phyloP scores from a whole-genome alignment of 441 rosid species.

The Capsella rubella region DNA sequence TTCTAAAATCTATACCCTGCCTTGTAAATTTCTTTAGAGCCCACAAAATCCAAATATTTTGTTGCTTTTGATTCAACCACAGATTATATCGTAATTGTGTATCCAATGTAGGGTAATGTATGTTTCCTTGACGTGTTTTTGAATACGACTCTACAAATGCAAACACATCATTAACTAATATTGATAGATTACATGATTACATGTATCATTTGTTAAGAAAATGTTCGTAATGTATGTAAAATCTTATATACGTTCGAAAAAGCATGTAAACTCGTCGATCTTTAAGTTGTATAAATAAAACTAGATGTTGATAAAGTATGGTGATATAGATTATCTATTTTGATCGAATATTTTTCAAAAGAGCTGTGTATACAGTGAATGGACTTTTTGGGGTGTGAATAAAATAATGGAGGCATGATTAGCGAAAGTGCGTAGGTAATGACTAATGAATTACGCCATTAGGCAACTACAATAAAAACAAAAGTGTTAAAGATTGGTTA shows the following conservation, averaged over 20 bases:
- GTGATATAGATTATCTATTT: conserved; percentile 31
- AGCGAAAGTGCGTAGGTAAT: conserved; percentile 38
- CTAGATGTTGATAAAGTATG: not conserved
- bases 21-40: conserved; percentile 20
- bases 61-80: conserved; percentile 36
- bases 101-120: conserved; percentile 38
- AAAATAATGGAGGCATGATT: conserved; percentile 36
- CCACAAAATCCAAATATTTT: conserved; percentile 35
- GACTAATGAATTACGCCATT: conserved; percentile 39
- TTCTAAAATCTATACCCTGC: conserved; percentile 8
- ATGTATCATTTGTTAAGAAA: not conserved
- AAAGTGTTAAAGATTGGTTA: conserved; percentile 24
- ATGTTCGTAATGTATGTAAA: not conserved
- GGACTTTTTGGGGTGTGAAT: conserved; percentile 37
- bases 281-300: conserved; percentile 3
- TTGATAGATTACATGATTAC: not conserved
- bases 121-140: conserved; percentile 37
- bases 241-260: not conserved
- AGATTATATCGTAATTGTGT: conserved; percentile 22
- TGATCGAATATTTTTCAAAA: conserved; percentile 26
- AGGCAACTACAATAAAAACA: not conserved
- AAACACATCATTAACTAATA: not conserved
- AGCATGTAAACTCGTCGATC: conserved; percentile 12
- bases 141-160: conserved; percentile 20
- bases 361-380: conserved; percentile 38